These are phyloP conservation scores for Cladorrhinum sp. DNA, from an alignment of 2,329 filamentous ascomycete species.

Conservation along the genomic window DNA sequence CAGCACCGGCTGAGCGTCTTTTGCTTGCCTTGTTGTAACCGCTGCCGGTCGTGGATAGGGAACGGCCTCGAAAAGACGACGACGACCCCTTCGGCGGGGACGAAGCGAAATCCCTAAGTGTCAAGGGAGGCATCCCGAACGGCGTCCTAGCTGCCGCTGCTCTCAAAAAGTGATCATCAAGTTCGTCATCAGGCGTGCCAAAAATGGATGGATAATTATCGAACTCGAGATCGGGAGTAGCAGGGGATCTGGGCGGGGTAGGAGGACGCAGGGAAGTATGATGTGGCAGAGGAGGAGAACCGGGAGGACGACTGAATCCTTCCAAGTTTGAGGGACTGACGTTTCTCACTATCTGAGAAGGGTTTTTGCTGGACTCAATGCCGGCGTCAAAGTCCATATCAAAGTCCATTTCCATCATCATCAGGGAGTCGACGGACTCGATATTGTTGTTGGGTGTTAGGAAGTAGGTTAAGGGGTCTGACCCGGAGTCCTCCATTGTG, in stretches of 20 bases:
- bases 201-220: too few species aligned
- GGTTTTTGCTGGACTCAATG: constrained; percentile 50
- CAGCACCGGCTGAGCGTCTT: constrained; percentile 29
- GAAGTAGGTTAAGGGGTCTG: constrained; percentile 55
- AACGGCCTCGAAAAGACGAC: constrained; percentile 8
- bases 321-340: constrained; percentile 56
- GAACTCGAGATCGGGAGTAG: constrained; percentile 40
- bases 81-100: constrained; percentile 29
- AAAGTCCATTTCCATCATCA: constrained; percentile 39
- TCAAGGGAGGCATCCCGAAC: constrained; percentile 35
- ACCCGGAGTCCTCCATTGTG: constrained; percentile 47
- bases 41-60: constrained; percentile 19
- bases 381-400: constrained; percentile 53
- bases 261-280: constrained; percentile 36
- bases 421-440: too few species aligned
- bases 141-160: not conserved
- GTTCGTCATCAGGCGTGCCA: constrained; percentile 43
- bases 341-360: constrained; percentile 48
- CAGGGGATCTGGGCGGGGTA: constrained; percentile 39
- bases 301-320: constrained; percentile 46
- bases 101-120: constrained; percentile 41
- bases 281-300: too few species aligned
- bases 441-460: too few species aligned
- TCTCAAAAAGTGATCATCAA: constrained; percentile 42
- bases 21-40: constrained; percentile 29